These are phyloP conservation scores for Solidago caesia DNA, from an alignment of 129 eudicot species.

Conservation along the genomic window DNA sequence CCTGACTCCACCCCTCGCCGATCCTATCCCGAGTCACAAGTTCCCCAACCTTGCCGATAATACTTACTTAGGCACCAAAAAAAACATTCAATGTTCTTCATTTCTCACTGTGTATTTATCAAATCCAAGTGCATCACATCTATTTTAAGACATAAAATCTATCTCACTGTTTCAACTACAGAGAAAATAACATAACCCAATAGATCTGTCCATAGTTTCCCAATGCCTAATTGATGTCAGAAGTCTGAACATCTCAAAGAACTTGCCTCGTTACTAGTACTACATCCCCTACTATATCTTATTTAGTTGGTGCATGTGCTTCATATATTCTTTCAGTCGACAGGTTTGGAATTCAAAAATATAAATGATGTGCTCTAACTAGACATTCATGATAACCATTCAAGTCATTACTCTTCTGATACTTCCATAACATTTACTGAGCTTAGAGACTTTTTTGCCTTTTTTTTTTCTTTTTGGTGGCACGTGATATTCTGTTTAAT, in stretches of 20 bases:
- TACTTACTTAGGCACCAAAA: not conserved
- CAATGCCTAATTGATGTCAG: not conserved
- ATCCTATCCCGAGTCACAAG: too few species aligned
- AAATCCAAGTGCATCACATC: not conserved
- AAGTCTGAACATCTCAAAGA: not conserved
- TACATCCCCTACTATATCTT: not conserved
- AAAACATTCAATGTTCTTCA: not conserved
- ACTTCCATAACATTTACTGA: not conserved
- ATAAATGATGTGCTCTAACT: too few species aligned
- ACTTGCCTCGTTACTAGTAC: not conserved
- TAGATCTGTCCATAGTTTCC: not conserved
- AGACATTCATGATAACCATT: too few species aligned
- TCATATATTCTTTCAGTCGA: not conserved
- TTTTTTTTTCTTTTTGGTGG: constrained; percentile 12
- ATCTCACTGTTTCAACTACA: too few species aligned
- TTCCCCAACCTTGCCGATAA: not conserved
- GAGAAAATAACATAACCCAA: too few species aligned
- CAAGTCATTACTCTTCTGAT: not conserved
- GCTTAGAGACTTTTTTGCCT: not conserved
- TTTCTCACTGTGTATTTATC: not conserved
- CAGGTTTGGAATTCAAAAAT: too few species aligned
- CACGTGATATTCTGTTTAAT: constrained; percentile 9
- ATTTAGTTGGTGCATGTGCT: not conserved
- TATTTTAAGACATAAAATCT: not conserved
- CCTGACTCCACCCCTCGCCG: too few species aligned